Evolutionary conservation across 306 rosid genomes (phyloP), one percentile per base, ranked within the genome.

Genomic region (Ochetophila trinervis): DNA sequence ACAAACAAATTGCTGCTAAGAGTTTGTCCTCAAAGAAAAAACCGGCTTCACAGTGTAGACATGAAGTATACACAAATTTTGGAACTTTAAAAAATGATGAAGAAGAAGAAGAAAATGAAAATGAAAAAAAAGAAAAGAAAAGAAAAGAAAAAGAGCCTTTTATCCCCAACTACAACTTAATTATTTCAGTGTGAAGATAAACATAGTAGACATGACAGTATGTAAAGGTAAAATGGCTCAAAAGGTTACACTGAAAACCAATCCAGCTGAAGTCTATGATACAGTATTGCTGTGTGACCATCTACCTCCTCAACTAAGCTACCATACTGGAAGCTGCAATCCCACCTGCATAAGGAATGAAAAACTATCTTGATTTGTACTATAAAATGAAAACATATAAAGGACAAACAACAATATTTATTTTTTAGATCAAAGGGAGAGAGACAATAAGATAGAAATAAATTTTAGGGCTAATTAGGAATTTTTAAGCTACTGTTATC

Each of bases 281-380:
- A 90, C 66, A 93, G 94, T 76, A 93, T 67, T 73, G 99, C 99
- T 1, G 99, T 93, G 72, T 93, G 99, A 70, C 99, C 99, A 75
- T 93, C 99, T 75, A 93, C 99, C 78, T 93, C 99, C 87, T 93
- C 99, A 58, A 93, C 99, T 78, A 93, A 81, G 70, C 97, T 93
- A 73, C 99, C 99, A 59, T 81, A 55, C 62, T 70, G 91, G 80
- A 93, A 93, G 78, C 88, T 87, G 83, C 99, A 84, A 77, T 93
- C 99, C 99, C 99, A 93, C 94, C 99, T 93, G 86, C 60, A 53
- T 24, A 78, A 67, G 62, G 27, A 49, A 56, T 35, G 19, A 50
- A 6, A 24, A 63, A 42, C 55, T 36, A 52, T 22, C 49, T 55
- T 49, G 36, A 22, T 15, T 54, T 54, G 17, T 20, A 22, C 36